Evolutionary conservation across 495 filamentous ascomycete species (phyloP).

Genomic region (Aspergillus leporis): DNA sequence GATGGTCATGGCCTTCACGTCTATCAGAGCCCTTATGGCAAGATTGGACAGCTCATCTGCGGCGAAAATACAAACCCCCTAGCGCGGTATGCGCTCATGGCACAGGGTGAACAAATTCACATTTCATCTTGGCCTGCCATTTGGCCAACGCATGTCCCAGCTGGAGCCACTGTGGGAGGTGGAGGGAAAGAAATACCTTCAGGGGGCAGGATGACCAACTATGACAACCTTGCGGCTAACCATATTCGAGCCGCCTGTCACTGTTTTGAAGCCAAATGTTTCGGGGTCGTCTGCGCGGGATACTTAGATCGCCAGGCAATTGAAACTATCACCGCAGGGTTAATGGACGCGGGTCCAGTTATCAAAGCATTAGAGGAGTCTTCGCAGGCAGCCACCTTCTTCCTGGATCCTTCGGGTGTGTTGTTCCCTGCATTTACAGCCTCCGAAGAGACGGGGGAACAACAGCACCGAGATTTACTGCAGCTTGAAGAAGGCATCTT

Average conservation of each 20-base stretch:
- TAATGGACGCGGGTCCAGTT: too few species aligned
- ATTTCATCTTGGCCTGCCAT: slow-evolving; percentile 40
- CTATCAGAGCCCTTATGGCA: slow-evolving; percentile 23
- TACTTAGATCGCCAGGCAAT: slow-evolving; percentile 29
- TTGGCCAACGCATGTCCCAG: slow-evolving; percentile 27
- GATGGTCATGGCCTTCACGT: slow-evolving; percentile 35
- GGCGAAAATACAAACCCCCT: slow-evolving; percentile 44
- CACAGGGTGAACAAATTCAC: slow-evolving; percentile 26
- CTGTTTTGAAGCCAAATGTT: slow-evolving; percentile 49
- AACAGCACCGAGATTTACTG: slow-evolving; percentile 26
- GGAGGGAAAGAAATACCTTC: slow-evolving; percentile 15
- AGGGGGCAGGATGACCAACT: slow-evolving; percentile 19
- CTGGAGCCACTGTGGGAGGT: background rate
- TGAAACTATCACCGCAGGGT: slow-evolving; percentile 11
- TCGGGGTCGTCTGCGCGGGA: slow-evolving; percentile 39
- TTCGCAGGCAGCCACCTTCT: slow-evolving; percentile 34
- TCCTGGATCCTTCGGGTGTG: slow-evolving; percentile 40
- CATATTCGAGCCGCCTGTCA: slow-evolving; percentile 39
- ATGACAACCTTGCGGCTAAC: slow-evolving; percentile 45
- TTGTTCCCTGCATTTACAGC: slow-evolving; percentile 27
- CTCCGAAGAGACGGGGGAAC: slow-evolving; percentile 8
- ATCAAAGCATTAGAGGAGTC: slow-evolving; percentile 17
- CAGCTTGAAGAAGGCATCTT: slow-evolving; percentile 39
- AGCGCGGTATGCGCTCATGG: slow-evolving; percentile 28
- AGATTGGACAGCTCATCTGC: slow-evolving; percentile 35